phyloP scores from a whole-genome alignment of 768 basidiomycete species.

The Melanogaster broomeanus region DNA sequence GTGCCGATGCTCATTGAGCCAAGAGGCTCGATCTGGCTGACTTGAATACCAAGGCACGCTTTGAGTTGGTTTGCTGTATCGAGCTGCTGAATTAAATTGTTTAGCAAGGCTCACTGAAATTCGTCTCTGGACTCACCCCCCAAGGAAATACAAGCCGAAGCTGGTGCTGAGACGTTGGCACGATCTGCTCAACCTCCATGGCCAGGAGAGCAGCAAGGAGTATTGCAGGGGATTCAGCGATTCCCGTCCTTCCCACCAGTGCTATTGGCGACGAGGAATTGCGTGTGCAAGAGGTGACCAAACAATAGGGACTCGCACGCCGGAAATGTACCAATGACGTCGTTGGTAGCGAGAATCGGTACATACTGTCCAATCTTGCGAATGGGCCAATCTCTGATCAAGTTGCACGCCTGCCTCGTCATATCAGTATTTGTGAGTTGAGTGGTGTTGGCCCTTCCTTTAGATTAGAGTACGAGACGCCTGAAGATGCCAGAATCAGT shows the following conservation, averaged over 20 bases:
- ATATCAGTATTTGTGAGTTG: conserved; percentile 33
- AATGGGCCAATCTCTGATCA: conserved; percentile 30
- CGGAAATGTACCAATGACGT: conserved; percentile 25
- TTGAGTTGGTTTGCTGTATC: conserved; percentile 33
- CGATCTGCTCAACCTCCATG: conserved; percentile 30
- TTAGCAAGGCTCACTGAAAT: not conserved
- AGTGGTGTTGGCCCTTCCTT: conserved; percentile 28
- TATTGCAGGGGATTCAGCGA: conserved; percentile 23
- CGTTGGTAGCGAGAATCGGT: conserved; percentile 26
- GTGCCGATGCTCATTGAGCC: conserved; percentile 23
- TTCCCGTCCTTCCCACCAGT: conserved; percentile 11
- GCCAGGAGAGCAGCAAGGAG: conserved; percentile 24
- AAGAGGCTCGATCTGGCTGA: conserved; percentile 26
- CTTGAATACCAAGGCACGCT: conserved; percentile 25
- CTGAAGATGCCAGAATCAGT: conserved; percentile 37
- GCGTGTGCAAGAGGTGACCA: conserved; percentile 22
- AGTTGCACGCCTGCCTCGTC: conserved; percentile 35
- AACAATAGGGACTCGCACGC: conserved; percentile 28
- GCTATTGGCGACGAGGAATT: conserved; percentile 18
- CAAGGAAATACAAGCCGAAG: conserved; percentile 25
- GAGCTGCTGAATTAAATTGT: conserved; percentile 19
- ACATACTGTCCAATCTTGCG: conserved; percentile 33
- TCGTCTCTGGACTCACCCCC: conserved; percentile 16
- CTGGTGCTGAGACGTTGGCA: conserved; percentile 30
- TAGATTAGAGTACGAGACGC: conserved; percentile 28